Conservation (phyloP, 345 rosid genomes). For the Camelina laxa region DNA sequence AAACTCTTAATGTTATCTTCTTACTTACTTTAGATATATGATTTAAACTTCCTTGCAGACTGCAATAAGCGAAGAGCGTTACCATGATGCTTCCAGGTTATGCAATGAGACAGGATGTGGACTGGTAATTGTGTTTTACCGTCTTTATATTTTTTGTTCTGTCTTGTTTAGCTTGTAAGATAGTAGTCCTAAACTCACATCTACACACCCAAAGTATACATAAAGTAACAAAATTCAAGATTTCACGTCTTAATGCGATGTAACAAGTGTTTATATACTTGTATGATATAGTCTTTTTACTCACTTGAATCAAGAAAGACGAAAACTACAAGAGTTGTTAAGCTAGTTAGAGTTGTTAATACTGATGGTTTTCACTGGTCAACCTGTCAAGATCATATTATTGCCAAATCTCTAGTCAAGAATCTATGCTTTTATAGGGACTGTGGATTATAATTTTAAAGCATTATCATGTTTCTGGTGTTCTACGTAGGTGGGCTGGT, state of each 20-base stretch:
- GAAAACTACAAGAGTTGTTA: not conserved
- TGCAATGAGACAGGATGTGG: conserved; percentile 82
- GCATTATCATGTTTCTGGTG: conserved; percentile 29
- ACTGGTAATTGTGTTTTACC: conserved; percentile 58
- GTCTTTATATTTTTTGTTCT: not conserved
- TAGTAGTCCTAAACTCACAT: not conserved
- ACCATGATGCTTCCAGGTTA: conserved; percentile 83
- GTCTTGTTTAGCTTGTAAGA: not conserved
- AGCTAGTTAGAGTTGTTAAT: not conserved
- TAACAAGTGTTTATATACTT: no score
- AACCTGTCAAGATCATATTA: not conserved
- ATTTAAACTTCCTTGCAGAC: conserved; percentile 49
- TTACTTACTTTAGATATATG: conserved; percentile 1
- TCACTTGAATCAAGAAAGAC: not conserved
- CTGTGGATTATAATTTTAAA: conserved; percentile 2
- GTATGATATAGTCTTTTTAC: no score
- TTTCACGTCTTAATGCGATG: no score
- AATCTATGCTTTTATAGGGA: conserved; percentile 18
- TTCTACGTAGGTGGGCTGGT: conserved; percentile 87
- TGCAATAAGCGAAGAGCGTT: conserved; percentile 81
- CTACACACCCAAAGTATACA: not conserved
- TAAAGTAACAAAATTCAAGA: no score
- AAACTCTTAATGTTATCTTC: conserved; percentile 8
- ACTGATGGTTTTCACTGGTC: not conserved
- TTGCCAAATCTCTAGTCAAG: conserved; percentile 1